Evolutionary conservation across 2,329 filamentous ascomycete genomes (phyloP).

Genomic region (Zymoseptoria pseudotritici): DNA sequence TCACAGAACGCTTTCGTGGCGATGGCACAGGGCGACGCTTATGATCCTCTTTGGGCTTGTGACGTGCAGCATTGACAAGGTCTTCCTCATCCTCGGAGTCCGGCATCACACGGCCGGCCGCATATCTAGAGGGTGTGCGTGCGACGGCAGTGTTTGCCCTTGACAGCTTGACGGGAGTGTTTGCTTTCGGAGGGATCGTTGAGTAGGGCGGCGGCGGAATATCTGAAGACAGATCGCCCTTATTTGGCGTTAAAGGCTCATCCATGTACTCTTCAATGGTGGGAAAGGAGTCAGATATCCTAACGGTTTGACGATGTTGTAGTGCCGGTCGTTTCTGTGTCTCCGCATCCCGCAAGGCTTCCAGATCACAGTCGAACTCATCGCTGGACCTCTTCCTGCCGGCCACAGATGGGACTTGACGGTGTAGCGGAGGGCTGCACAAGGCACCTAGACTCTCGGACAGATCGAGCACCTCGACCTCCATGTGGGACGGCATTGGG

Average conservation of each 20-base stretch:
- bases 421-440: conserved; percentile 9
- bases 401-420: conserved; percentile 7
- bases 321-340: conserved; percentile 5
- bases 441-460: conserved; percentile 22
- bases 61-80: conserved; percentile 19
- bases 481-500: conserved; percentile 1
- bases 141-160: not conserved
- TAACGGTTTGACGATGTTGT: conserved; percentile 1
- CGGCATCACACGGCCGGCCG: conserved; percentile 7
- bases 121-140: conserved; percentile 2
- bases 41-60: not conserved
- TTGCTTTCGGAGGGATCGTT: conserved; percentile 29
- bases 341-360: conserved; percentile 5
- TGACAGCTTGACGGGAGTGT: not conserved
- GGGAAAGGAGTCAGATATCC: conserved; percentile 27
- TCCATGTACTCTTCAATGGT: conserved; percentile 34
- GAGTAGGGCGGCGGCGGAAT: conserved; percentile 40
- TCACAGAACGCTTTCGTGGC: conserved; percentile 7
- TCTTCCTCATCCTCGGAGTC: conserved; percentile 25
- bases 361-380: conserved; percentile 31
- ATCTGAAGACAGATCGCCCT: conserved; percentile 6
- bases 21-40: not conserved
- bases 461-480: conserved; percentile 29
- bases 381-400: conserved; percentile 41
- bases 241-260: conserved; percentile 11